These are phyloP conservation scores for Mortierella sp. DNA, from an alignment of 371 early-diverging fungal genomes.

Conservation along the genomic window DNA sequence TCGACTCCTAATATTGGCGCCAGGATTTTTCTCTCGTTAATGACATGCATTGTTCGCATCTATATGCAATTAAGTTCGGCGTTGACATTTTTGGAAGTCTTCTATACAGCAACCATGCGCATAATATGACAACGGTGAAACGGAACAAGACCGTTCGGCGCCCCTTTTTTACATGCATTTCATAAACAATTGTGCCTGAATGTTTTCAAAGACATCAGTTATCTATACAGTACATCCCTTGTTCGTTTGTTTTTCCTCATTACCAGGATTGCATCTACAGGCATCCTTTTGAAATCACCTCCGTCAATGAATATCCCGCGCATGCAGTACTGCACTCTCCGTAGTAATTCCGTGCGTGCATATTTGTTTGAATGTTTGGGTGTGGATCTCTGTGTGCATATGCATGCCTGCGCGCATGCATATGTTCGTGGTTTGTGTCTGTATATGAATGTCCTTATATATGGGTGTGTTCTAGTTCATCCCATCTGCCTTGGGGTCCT, in stretches of 20 bases:
- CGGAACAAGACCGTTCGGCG: background rate
- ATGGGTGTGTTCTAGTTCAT: background rate
- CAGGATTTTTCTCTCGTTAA: background rate
- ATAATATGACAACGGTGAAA: background rate
- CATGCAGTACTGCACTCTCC: background rate
- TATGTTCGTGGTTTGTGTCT: background rate
- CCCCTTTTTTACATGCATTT: background rate
- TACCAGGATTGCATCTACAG: background rate
- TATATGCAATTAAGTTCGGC: background rate
- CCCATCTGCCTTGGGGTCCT: background rate
- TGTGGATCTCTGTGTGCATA: background rate
- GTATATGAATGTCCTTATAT: background rate
- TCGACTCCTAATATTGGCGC: too few species aligned
- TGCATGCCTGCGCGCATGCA: background rate
- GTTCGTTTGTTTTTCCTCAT: background rate
- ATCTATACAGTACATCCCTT: background rate
- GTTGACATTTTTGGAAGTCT: background rate
- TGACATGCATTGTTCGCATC: background rate
- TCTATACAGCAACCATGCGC: too few species aligned
- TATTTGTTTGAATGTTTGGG: too few species aligned
- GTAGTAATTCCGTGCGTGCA: background rate
- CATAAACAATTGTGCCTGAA: background rate
- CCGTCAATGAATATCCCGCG: slow-evolving; percentile 1
- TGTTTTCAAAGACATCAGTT: background rate
- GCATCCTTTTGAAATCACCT: background rate